A percentile compares a stretch with the other conserved stretches of the same genome.
phyloP scores from a whole-genome alignment of 1,139 yeast species.

The Yamadazyma atlantica region DNA sequence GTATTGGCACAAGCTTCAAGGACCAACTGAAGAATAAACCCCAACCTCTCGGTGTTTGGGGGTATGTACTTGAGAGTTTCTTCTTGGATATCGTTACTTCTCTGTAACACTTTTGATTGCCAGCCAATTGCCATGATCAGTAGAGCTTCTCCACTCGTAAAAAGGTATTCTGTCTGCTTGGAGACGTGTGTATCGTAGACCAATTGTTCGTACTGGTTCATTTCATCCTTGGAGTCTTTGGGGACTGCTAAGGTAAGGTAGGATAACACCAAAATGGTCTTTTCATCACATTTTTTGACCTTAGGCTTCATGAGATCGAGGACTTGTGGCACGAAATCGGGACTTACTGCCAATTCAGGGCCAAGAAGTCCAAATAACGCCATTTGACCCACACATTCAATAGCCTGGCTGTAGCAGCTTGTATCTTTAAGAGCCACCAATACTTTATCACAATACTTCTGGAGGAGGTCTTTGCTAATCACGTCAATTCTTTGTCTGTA shows the following conservation, averaged over 20 bases:
- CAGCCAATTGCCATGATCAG: constrained; percentile 75
- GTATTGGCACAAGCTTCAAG: constrained; percentile 58
- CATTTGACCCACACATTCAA: constrained; percentile 55
- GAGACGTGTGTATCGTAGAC: constrained; percentile 61
- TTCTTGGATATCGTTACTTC: constrained; percentile 52
- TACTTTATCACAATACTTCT: constrained; percentile 18
- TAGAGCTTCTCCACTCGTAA: constrained; percentile 83
- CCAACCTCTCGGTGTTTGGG: constrained; percentile 23
- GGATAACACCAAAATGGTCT: constrained; percentile 56
- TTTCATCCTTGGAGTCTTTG: constrained; percentile 16
- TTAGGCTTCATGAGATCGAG: constrained; percentile 35
- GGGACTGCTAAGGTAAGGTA: constrained; percentile 45
- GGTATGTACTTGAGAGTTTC: constrained; percentile 20
- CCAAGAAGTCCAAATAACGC: constrained; percentile 61
- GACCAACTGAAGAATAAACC: constrained; percentile 43
- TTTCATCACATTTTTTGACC: constrained; percentile 61
- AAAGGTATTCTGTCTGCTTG: constrained; percentile 71
- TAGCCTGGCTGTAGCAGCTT: constrained; percentile 26
- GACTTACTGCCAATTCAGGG: constrained; percentile 18
- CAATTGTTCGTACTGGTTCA: constrained; percentile 38
- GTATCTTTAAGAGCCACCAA: constrained; percentile 20
- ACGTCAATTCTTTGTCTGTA: constrained; percentile 34
- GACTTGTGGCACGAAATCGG: constrained; percentile 21
- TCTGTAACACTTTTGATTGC: constrained; percentile 57
- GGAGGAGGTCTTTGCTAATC: constrained; percentile 17